A percentile compares a stretch with the other conserved stretches of the same genome.
Conservation (phyloP, 2,329 filamentous ascomycete genomes). For the Scytalidium sp. region DNA sequence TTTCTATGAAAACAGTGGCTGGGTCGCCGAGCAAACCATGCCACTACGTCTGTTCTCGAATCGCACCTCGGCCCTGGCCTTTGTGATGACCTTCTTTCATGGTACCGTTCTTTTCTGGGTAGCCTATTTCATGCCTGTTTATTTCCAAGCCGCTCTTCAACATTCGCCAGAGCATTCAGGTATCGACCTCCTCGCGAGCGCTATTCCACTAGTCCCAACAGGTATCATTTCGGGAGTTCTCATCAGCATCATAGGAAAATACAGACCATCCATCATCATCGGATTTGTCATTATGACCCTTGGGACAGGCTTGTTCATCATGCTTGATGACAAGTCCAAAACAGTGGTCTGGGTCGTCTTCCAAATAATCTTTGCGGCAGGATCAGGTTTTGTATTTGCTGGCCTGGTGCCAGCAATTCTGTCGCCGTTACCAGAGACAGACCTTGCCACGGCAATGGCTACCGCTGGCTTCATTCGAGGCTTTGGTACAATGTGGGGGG, state of each 20-base stretch:
- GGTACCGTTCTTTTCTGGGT: constrained; percentile 33
- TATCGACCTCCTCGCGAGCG: constrained; percentile 35
- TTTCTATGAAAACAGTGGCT: not conserved
- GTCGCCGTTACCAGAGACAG: constrained; percentile 9
- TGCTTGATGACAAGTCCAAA: constrained; percentile 34
- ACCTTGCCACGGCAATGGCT: constrained; percentile 7
- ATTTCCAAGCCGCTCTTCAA: constrained; percentile 4
- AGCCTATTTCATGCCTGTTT: constrained; percentile 10
- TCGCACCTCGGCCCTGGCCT: constrained; percentile 13
- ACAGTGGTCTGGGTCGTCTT: constrained; percentile 38
- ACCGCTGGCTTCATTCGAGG: constrained; percentile 8
- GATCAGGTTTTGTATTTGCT: constrained; percentile 2
- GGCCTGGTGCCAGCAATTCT: constrained; percentile 9
- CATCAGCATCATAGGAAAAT: constrained; percentile 35
- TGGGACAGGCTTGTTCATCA: constrained; percentile 33
- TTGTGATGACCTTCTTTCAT: constrained; percentile 34
- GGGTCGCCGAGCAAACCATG: constrained; percentile 8
- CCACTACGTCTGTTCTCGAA: constrained; percentile 6
- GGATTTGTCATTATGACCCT: constrained; percentile 25
- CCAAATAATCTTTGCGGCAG: constrained; percentile 35
- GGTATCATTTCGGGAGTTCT: constrained; percentile 33
- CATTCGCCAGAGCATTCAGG: constrained; percentile 33
- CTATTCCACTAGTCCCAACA: constrained; percentile 34
- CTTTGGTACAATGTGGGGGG: constrained; percentile 10
- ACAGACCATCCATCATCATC: constrained; percentile 34